Evolutionary conservation across 2,329 filamentous ascomycete species (phyloP), one percentile per base, ranked within the genome.

Genomic region (Fusarium fracticaudum): DNA sequence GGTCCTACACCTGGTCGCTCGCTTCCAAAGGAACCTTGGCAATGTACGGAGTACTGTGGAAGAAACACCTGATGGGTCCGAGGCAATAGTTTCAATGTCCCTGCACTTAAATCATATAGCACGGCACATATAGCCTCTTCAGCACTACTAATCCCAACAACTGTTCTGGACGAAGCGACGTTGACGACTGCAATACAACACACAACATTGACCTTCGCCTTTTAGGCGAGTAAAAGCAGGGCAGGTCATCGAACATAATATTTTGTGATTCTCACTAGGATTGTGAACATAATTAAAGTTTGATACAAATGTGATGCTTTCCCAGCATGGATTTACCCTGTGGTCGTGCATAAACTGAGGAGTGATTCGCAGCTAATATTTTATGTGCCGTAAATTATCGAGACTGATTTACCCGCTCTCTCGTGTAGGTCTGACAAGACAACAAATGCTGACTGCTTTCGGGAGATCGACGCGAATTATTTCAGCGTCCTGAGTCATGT

Each of bases 401-500:
- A 57, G 22, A 44, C 60, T 64, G 35, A 47, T 40, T 44, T 40
- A 24, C 47, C 38, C 57, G 45, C 35, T 45, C 33, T 67, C 33
- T 67, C 20, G 22, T 55, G 55, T 59, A 29, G 43, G 35, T 55
- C 48, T 59, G 31, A 26, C 33, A 33, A 37, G 55, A n/a, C 22
- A 26, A 37, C 38, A n/a, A 64, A 62, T 61, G 64, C 54, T 78
- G 63, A 61, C 47, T 69, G 60, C 53, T 60, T 61, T 55, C 73
- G 76, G 76, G 76, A 78, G 76, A 78, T 78, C 76, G 73, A 78
- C 76, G 64, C 63, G 59, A 61, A 67, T 69, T 70, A 77, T 72
- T 72, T 60, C 33, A 60, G 63, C 37, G 62, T 44, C 40, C 63
- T 77, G 75, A 78, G 76, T 78, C 76, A 60, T 64, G 67, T 43